Conservation (phyloP, 768 basidiomycete species). For the Hygrocybe punicea region DNA sequence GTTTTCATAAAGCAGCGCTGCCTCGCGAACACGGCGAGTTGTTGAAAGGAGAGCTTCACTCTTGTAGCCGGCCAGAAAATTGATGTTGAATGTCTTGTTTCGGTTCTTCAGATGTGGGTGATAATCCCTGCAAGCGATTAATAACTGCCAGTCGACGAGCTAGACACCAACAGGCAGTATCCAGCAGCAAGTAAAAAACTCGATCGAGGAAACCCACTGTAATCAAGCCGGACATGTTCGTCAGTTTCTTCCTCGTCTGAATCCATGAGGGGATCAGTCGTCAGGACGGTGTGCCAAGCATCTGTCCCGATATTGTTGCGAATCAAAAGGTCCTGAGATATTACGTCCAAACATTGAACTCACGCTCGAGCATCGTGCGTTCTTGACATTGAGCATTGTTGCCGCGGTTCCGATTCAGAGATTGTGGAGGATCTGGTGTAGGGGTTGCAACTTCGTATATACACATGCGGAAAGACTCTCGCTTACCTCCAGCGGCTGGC, state of each 20-base stretch:
- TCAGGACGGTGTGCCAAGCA: conserved; percentile 68
- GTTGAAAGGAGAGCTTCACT: too few species aligned
- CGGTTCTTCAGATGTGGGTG: neutral
- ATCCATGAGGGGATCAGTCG: conserved; percentile 68
- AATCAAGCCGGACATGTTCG: conserved; percentile 62
- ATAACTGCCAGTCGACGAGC: conserved; percentile 27
- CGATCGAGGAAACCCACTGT: conserved; percentile 43
- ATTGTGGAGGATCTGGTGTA: conserved; percentile 20
- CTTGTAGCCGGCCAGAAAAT: too few species aligned
- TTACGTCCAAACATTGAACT: conserved; percentile 19
- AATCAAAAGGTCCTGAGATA: neutral
- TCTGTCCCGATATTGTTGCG: too few species aligned
- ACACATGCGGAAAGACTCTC: neutral
- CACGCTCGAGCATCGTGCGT: conserved; percentile 66
- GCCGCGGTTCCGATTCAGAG: neutral
- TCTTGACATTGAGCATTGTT: conserved; percentile 13
- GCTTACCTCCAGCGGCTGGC: too few species aligned
- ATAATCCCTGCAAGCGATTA: neutral
- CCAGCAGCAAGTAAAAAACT: conserved; percentile 7
- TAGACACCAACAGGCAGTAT: conserved; percentile 46
- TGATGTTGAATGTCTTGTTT: too few species aligned
- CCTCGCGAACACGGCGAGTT: too few species aligned
- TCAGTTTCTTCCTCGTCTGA: conserved; percentile 71
- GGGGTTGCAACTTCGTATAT: neutral
- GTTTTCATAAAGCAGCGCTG: too few species aligned